phyloP scores from a whole-genome alignment of 2,329 filamentous ascomycete species.

The Sporothrix euskadiensis region DNA sequence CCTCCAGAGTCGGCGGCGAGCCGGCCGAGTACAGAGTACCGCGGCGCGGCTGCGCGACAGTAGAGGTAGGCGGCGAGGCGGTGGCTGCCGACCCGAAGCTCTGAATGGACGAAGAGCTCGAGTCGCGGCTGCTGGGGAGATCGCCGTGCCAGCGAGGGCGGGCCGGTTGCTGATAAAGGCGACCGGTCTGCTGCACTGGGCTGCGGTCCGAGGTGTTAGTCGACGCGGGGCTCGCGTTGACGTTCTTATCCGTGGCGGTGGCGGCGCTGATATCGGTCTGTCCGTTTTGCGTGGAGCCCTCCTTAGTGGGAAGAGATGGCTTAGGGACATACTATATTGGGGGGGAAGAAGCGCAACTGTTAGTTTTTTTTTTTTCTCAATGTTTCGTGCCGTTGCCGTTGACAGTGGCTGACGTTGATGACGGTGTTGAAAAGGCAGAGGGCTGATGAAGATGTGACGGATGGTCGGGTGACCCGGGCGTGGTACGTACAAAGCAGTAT shows the following conservation, averaged over 20 bases:
- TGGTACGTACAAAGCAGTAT: constrained; percentile 98
- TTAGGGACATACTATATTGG: constrained; percentile 61
- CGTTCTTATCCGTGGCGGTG: constrained; percentile 36
- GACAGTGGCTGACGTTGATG: constrained; percentile 44
- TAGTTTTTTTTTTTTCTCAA: constrained; percentile 15
- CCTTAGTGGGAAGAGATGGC: constrained; percentile 53
- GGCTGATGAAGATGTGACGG: constrained; percentile 28
- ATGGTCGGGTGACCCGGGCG: constrained; percentile 35
- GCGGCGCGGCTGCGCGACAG: constrained; percentile 29
- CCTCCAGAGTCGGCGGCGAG: background rate
- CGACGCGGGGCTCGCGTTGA: constrained; percentile 40
- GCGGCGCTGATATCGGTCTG: constrained; percentile 48
- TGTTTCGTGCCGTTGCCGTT: constrained; percentile 30
- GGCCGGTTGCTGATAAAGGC: constrained; percentile 38
- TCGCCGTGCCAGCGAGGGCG: constrained; percentile 48
- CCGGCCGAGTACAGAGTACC: background rate
- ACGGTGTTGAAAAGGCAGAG: constrained; percentile 16
- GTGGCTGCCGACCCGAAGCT: constrained; percentile 19
- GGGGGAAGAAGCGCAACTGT: constrained; percentile 27
- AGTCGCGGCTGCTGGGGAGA: constrained; percentile 42
- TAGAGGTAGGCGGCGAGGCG: background rate
- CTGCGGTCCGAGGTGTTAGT: constrained; percentile 45
- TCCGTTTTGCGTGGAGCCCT: constrained; percentile 48
- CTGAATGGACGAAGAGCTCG: constrained; percentile 36
- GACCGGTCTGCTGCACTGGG: constrained; percentile 39